Base-by-base conservation (phyloP, 495 filamentous ascomycete species). In the Corynascus novoguineensis region DNA sequence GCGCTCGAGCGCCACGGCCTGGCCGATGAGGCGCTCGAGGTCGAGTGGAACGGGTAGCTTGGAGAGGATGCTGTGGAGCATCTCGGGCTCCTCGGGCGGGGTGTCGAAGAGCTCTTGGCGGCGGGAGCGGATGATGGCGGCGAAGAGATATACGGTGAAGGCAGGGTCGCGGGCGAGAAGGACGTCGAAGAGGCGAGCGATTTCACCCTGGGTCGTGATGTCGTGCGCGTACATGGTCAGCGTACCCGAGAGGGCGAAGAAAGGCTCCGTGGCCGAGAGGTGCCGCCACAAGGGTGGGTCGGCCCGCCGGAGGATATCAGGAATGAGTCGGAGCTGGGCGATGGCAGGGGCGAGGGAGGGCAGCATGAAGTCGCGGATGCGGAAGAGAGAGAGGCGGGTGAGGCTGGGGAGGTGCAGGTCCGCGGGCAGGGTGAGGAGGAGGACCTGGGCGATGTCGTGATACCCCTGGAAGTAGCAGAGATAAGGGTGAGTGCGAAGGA, bases 381-480 rank as follows among this genome's bases (percentile, higher is more conserved):
- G 86, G 19, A 97, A 79, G 21, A 91, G 81, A 3, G 92, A 96
- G 52, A 98, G 82, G 21, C 85, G 87, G 31, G 87, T 76, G 14
- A 95, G 83, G 28, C 86, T 84, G 3, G 72, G 62, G 2, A 57
- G 67, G 37, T 67, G 73, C 27, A 75, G 65, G 4, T 78, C 70
- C n/a, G 73, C 55, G 5, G 81, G 77, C 3, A 97, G 75, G 7
- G 95, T 89, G 15, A 98, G 80, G 5, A 97, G 81, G 45, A 98
- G 77, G n/a, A 98, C 93, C 68, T 97, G 95, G 60, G 88, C 92
- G 64, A 98, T 97, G 72, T 98, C 93, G 68, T 98, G 93, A 71
- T 95, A 98, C 59, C 93, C 93, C 77, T 98, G 93, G 73, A 97
- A 97, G 72, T 98, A 98, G 72, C 83, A 87, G 12, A 98, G 84